phyloP scores from a whole-genome alignment of 2,329 filamentous ascomycete genomes.

The Hymenoscyphus occultus region DNA sequence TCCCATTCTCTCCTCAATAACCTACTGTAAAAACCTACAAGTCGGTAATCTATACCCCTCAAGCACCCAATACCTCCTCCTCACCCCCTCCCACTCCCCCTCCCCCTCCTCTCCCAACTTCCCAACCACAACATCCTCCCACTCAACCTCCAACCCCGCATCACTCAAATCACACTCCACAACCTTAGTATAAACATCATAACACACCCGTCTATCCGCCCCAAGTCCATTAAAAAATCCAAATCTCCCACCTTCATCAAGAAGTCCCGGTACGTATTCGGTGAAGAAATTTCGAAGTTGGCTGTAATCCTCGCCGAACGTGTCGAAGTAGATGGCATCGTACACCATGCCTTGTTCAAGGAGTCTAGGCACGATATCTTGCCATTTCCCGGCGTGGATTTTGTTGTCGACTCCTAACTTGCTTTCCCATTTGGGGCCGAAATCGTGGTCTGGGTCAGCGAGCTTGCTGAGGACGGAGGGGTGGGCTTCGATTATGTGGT shows the following conservation, averaged over 20 bases:
- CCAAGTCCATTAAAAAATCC: conserved; percentile 91
- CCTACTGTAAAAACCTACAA: conserved; percentile 62
- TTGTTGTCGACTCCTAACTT: conserved; percentile 58
- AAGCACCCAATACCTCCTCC: conserved; percentile 85
- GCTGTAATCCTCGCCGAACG: conserved; percentile 89
- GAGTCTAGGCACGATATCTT: conserved; percentile 70
- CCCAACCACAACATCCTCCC: conserved; percentile 71
- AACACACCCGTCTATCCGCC: conserved; percentile 87
- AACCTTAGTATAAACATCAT: conserved; percentile 92
- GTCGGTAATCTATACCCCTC: conserved; percentile 72
- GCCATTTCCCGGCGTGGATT: conserved; percentile 75
- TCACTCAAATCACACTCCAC: conserved; percentile 88
- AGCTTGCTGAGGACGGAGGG: conserved; percentile 70
- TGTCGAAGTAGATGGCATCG: conserved; percentile 95
- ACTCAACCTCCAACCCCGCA: conserved; percentile 84
- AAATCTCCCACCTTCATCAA: conserved; percentile 71
- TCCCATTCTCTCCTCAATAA: not conserved
- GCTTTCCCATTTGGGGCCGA: conserved; percentile 55
- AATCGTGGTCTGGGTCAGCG: conserved; percentile 38
- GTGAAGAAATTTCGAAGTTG: conserved; percentile 84
- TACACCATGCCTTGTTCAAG: conserved; percentile 68
- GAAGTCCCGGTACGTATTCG: conserved; percentile 76
- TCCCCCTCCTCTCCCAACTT: conserved; percentile 61
- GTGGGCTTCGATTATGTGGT: conserved; percentile 87
- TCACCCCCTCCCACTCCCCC: conserved; percentile 84